Base-by-base conservation (phyloP, 257 asterid species). In the Fraxinus cuspidata region DNA sequence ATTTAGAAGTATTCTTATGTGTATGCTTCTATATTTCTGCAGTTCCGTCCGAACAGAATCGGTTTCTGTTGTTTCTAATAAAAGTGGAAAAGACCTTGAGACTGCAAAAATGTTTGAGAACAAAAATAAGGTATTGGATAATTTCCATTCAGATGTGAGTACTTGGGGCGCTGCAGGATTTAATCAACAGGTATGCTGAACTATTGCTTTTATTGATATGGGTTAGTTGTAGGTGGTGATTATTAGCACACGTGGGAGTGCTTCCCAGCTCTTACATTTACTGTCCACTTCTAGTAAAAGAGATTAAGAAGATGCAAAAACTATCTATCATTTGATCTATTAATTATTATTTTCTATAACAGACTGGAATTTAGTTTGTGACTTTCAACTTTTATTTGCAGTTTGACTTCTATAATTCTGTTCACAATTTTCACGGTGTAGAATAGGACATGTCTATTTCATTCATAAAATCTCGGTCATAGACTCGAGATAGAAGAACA, bases 31-130 rank as follows among this genome's bases (percentile, higher is more conserved):
- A 35, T 80, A 53, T 78, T 71, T 73, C 63, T 31, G 64, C 89
- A 95, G 99, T 90, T 74, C 88, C 19, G 71, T 78, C 66, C 92
- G 83, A 73, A 77, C 89, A 71, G 78, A 85, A 68, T 15, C 91
- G 23, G 80, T 70, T 67, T 71, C 90, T 74, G 80, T 64, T 79
- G 86, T 78, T 72, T 79, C 91, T 79, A 84, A 75, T 82, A 85
- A 76, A 49, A 56, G 31, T 10, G 85, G 87, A 78, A 77, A 83
- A 79, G 91, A 89, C 58, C 81, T 79, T 67, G 92, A 78, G 78
- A 60, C 89, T 65, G 84, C 77, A 74, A 64, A 74, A 63, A 76
- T 76, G 72, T 87, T 87, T 84, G 96, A 95, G 87, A 87, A 87
- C 87, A 87, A 88, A 84, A 85, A 84, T 78, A 78, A 82, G 88